These are phyloP conservation scores for Ramaria rubella DNA, from an alignment of 768 basidiomycete species.

Conservation along the genomic window DNA sequence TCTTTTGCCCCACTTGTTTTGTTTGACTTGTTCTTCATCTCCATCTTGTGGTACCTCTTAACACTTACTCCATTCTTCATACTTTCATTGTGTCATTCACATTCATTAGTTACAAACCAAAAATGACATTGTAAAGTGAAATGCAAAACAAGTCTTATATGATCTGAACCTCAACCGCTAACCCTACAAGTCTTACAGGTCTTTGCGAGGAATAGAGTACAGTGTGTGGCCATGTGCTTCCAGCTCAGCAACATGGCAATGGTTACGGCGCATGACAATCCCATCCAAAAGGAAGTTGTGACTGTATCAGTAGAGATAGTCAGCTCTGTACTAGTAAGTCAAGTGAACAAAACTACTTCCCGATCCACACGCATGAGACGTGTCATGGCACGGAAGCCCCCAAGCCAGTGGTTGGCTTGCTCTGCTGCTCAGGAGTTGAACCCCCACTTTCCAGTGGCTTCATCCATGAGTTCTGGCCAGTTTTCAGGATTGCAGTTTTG, in stretches of 20 bases:
- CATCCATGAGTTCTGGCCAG: conserved; percentile 9
- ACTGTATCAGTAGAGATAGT: too few relatives aligned
- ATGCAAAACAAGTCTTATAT: too few relatives aligned
- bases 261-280: background rate
- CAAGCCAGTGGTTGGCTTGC: conserved; percentile 20
- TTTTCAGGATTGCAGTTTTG: conserved; percentile 16
- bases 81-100: too few relatives aligned
- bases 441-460: conserved; percentile 1
- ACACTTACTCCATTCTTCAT: too few relatives aligned
- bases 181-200: too few relatives aligned
- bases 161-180: too few relatives aligned
- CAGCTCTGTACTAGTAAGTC: too few relatives aligned
- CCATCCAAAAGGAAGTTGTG: background rate
- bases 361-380: background rate
- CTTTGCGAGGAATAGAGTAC: background rate
- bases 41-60: too few relatives aligned
- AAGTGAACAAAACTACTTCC: background rate
- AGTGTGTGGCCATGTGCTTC: background rate
- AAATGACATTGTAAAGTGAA: too few relatives aligned
- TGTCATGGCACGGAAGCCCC: conserved; percentile 10
- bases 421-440: conserved; percentile 26
- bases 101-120: too few relatives aligned
- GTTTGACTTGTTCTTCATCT: too few relatives aligned
- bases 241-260: background rate
- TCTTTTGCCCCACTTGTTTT: too few relatives aligned